Base-by-base conservation (phyloP, 495 filamentous ascomycete species). In the Cercophora samala region DNA sequence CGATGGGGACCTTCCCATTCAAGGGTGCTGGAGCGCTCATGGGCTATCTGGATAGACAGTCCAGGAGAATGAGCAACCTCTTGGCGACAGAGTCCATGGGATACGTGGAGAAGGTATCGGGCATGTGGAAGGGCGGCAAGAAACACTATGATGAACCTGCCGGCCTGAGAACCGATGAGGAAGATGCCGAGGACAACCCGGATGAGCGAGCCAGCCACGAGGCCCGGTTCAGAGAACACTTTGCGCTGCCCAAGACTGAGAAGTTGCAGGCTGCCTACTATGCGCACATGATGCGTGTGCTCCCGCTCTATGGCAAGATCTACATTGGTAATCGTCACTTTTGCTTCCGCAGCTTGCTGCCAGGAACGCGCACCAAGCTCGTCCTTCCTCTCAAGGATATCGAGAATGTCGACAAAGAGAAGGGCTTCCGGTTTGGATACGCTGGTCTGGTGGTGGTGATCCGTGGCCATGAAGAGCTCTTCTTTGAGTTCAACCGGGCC, bases 301-400 rank as follows among this genome's bases (percentile, higher is more conserved):
- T 99, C 18, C 95, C 95, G 8, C 85, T 97, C 17, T 99, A 98
- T 73, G 95, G 95, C 67, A 99, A 98, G 78, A 91, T 98, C 37
- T 99, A 99, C 75, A 88, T 98, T 72, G 91, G 95, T 72, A 88
- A 92, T 73, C 86, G 88, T n/a, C 87, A 89, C 69, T 90, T 99
- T 62, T 99, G 95, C 77, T 99, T 97, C 77, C 90, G 95, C 60
- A 97, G 93, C 74, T 79, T 97, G 62, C 76, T 98, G 13, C 92
- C 90, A 17, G 93, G 93, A 0, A 96, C 93, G 4, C 89, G 92
- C 58, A 98, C 95, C 0, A 98, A 97, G 77, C 83, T 99, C 73
- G 92, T 98, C 55, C 83, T 99, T 1, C 95, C 95, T 2, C 78
- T 98, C 32, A 93, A 89, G 70, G 93, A 98, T 71, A 89, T 98